Conservation (phyloP, 352 stramenopile species). For the Pythium apleroticum region DNA sequence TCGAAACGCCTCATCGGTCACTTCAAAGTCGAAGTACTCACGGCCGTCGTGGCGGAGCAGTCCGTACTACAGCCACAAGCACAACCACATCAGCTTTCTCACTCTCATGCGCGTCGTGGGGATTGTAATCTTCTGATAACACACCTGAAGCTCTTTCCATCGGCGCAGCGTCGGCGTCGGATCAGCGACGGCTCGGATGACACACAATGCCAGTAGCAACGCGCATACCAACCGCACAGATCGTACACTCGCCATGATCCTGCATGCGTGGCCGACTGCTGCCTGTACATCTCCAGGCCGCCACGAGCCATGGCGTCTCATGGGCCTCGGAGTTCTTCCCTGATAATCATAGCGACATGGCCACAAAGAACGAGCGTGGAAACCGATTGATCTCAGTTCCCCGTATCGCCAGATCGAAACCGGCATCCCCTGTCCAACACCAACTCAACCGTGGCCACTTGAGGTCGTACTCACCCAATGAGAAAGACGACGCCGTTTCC, state of each 20-base stretch:
- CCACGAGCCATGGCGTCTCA: too few relatives aligned
- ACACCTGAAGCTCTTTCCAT: not conserved
- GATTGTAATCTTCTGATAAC: not conserved
- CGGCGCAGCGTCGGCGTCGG: not conserved
- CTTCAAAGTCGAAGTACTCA: constrained; percentile 41
- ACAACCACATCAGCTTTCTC: not conserved
- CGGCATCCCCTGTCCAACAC: not conserved
- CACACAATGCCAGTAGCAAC: not conserved
- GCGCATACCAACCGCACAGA: not conserved
- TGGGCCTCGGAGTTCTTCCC: too few relatives aligned
- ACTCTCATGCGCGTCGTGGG: not conserved
- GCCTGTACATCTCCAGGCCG: too few relatives aligned
- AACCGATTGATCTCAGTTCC: too few relatives aligned
- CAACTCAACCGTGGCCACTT: not conserved
- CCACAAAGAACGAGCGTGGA: not conserved
- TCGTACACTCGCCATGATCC: not conserved
- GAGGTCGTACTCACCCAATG: too few relatives aligned
- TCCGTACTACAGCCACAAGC: constrained; percentile 21
- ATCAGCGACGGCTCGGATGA: not conserved
- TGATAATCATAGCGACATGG: too few relatives aligned
- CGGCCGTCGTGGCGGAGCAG: constrained; percentile 28
- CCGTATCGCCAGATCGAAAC: too few relatives aligned
- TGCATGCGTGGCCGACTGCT: too few relatives aligned
- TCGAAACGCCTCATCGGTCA: constrained; percentile 15
- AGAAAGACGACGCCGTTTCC: too few relatives aligned